Evolutionary conservation across 2,329 filamentous ascomycete genomes (phyloP), one percentile per base, ranked within the genome.

Genomic region (Hawksworthiomyces lignivorus): DNA sequence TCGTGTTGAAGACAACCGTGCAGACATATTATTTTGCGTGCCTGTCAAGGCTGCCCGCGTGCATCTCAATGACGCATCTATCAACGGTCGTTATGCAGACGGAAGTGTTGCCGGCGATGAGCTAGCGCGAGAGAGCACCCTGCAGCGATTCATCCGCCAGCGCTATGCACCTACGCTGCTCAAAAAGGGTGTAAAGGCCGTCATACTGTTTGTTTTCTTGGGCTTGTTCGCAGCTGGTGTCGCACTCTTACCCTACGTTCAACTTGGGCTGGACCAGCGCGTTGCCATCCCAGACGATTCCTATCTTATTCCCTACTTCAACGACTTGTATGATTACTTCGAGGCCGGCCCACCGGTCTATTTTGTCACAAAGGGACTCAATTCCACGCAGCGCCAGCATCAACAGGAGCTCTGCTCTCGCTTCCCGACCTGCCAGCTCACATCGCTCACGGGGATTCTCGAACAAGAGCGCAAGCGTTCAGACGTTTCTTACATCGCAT

Each of bases 261-360:
- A 90, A 52, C 77, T 98, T 31, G 92, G 92, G 0, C 71, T 98
- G 21, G 92, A 98, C 56, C 92, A 98, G 64, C 81, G 92, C 15
- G 90, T 96, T 41, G 92, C 92, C 10, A 84, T 98, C 44, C 92
- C 92, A 0, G 86, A 85, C 50, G 89, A 87, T 54, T 97, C 90
- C 1, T 98, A 98, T 59, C 70, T 98, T 38, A 95, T 98, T 48
- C 79, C 84, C 9, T 98, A 95, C 62, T 98, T 98, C 64, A 88
- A 97, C 56, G 92, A 98, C 58, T 69, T 98, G 22, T 94, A 96
- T 59, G 80, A 80, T 46, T 98, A 98, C 59, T 84, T 97, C 53
- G 85, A 89, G 47, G 82, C 81, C 14, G 94, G 92, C 0, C 90
- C 92, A 36, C 92, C 92, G 0, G 88, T 98, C 7, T 98, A 97